phyloP scores from a whole-genome alignment of 176 grass and related monocot genomes.

The Canna indica region DNA sequence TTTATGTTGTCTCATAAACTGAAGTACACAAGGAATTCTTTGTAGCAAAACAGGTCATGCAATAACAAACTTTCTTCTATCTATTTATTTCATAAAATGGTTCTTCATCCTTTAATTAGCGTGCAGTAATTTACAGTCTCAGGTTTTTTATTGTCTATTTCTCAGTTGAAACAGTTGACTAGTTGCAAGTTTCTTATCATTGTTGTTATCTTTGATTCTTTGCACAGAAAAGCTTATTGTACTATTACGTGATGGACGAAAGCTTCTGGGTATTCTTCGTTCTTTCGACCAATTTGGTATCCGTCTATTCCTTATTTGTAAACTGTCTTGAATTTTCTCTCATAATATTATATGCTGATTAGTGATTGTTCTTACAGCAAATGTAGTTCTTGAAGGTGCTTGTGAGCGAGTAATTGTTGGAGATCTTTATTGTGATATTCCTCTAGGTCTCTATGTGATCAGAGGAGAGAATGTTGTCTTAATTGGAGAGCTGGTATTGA shows the following conservation, averaged over 20 bases:
- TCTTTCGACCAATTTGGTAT: slow-evolving; percentile 99
- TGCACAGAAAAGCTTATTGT: slow-evolving; percentile 91
- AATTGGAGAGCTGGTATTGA: slow-evolving; percentile 92
- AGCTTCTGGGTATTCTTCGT: slow-evolving; percentile 88
- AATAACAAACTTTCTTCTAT: no score
- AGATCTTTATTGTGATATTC: slow-evolving; percentile 90
- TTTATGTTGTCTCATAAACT: background rate
- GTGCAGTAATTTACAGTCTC: no score
- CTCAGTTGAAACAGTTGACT: no score
- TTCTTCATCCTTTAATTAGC: no score
- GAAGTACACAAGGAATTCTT: background rate
- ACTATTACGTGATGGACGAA: slow-evolving; percentile 86
- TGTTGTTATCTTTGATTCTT: background rate
- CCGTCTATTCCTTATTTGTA: background rate
- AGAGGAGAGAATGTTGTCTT: slow-evolving; percentile 97
- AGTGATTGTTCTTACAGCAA: slow-evolving; percentile 39
- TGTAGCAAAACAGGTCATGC: no score
- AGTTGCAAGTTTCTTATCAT: background rate
- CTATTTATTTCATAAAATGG: no score
- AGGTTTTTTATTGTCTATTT: no score
- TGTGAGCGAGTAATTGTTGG: slow-evolving; percentile 98
- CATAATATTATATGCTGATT: slow-evolving; percentile 9
- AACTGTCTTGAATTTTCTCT: background rate
- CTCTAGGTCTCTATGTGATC: slow-evolving; percentile 91
- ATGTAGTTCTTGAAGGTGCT: slow-evolving; percentile 98